Base-by-base conservation (phyloP, 2,329 filamentous ascomycete species). In the Calonectria pteridis region DNA sequence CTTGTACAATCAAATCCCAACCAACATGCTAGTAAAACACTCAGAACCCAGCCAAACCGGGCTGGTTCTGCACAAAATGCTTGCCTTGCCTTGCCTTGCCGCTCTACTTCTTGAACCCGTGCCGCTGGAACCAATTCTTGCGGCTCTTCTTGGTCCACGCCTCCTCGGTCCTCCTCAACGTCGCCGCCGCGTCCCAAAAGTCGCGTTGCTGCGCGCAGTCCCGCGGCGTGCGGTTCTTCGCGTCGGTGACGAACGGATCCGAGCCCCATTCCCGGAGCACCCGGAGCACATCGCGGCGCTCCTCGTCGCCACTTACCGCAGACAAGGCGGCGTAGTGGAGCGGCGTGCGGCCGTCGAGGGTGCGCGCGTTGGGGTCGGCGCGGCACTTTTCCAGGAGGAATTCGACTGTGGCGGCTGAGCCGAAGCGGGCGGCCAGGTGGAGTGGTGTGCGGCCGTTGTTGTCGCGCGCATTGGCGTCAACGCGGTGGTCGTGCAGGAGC, bases 201-300 rank as follows among this genome's bases (percentile, higher is more conserved):
- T 82, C 81, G 53, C 81, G 78, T 67, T 74, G 82, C 76, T 84
- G 81, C 20, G 82, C 82, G n/a, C 82, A 64, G 67, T 83, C 81
- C 37, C 82, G 74, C 59, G 82, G 67, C 53, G 81, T 81, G 49
- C 80, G 76, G 1, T 80, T 79, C 68, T 77, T 81, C 13, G 58
- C 72, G 62, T 83, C 82, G 37, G 77, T 59, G 3, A 79, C 65
- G 6, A 79, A 81, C 16, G 82, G 82, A 50, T 84, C 81, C 0
- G 82, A 82, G 9, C 77, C 78, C 67, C 75, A 81, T 43, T 84
- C 79, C 3, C 82, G 73, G 55, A 84, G 68, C 4, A 81, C 73
- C 1, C 82, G 73, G 18, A 84, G 73, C 26, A 83, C 77, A 50
- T 83, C 82, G 13, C 82, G 71, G 28, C 79, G 74, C 65, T 83